Evolutionary conservation across 495 filamentous ascomycete species (phyloP).

Genomic region (Trichoderma parareesei): DNA sequence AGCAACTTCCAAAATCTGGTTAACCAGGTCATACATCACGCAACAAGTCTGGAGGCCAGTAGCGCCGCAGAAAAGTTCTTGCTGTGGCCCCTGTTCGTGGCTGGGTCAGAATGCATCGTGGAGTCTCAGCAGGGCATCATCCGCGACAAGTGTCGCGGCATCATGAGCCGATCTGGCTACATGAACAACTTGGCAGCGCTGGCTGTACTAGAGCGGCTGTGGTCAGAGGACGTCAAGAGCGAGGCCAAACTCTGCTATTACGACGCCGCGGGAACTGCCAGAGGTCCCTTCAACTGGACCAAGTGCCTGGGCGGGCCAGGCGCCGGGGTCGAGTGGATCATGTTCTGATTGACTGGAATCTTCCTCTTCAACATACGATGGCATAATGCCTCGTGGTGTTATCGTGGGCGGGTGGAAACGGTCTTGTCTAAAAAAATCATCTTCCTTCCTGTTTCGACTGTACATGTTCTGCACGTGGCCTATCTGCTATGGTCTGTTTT

Average conservation of each 20-base stretch:
- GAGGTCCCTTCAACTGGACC: conserved; percentile 64
- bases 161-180: conserved; percentile 81
- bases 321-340: conserved; percentile 78
- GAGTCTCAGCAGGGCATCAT: conserved; percentile 71
- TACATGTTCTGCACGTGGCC: not conserved
- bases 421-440: not conserved
- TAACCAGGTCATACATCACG: conserved; percentile 69
- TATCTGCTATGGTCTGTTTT: not conserved
- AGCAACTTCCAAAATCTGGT: conserved; percentile 80
- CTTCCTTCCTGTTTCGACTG: not conserved
- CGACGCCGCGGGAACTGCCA: conserved; percentile 21
- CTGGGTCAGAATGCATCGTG: conserved; percentile 82
- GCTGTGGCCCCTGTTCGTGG: conserved; percentile 90
- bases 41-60: conserved; percentile 62
- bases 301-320: conserved; percentile 59
- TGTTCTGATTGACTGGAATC: conserved; percentile 45
- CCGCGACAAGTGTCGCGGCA: conserved; percentile 70
- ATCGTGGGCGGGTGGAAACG: no score
- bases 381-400: not conserved
- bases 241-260: conserved; percentile 23
- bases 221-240: conserved; percentile 49
- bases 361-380: not conserved
- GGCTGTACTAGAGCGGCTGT: conserved; percentile 77
- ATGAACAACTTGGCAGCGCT: conserved; percentile 85
- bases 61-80: conserved; percentile 72